Conservation (phyloP, 306 rosid species). For the Mimosa bimucronata region DNA sequence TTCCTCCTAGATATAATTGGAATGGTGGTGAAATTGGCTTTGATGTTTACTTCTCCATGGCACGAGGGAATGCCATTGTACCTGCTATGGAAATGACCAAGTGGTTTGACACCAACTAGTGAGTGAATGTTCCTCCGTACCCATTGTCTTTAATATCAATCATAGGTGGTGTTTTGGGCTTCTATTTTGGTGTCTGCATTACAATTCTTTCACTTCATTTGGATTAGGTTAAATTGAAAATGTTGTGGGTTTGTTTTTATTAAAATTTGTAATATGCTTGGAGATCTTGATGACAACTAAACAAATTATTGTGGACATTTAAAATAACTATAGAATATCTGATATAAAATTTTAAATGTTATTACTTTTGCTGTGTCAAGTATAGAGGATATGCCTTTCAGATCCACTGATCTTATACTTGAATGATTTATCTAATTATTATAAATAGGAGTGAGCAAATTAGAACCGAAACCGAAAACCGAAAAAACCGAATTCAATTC, state of each 20-base stretch:
- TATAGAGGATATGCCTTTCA: background rate
- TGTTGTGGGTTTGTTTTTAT: conserved; percentile 11
- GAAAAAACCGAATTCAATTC: too few relatives aligned
- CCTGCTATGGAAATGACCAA: conserved; percentile 95
- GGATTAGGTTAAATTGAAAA: background rate
- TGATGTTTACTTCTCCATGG: conserved; percentile 83
- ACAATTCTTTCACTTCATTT: background rate
- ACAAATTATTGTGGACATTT: conserved; percentile 10
- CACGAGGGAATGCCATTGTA: conserved; percentile 74
- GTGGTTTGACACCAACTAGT: conserved; percentile 88
- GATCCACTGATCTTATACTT: conserved; percentile 1
- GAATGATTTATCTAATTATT: conserved; percentile 1
- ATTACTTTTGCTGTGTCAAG: background rate
- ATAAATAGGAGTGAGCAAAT: too few relatives aligned
- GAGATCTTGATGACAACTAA: background rate
- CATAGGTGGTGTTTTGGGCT: background rate
- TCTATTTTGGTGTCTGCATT: background rate
- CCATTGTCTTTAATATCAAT: background rate
- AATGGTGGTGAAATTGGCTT: conserved; percentile 71
- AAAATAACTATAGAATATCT: conserved; percentile 14
- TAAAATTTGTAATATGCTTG: background rate
- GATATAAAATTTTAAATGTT: background rate
- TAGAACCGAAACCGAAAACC: too few relatives aligned
- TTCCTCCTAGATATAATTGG: conserved; percentile 82
- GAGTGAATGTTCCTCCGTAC: conserved; percentile 37